phyloP scores from a whole-genome alignment of 148 eudicot species.

The Vaccinium macrocarpon region DNA sequence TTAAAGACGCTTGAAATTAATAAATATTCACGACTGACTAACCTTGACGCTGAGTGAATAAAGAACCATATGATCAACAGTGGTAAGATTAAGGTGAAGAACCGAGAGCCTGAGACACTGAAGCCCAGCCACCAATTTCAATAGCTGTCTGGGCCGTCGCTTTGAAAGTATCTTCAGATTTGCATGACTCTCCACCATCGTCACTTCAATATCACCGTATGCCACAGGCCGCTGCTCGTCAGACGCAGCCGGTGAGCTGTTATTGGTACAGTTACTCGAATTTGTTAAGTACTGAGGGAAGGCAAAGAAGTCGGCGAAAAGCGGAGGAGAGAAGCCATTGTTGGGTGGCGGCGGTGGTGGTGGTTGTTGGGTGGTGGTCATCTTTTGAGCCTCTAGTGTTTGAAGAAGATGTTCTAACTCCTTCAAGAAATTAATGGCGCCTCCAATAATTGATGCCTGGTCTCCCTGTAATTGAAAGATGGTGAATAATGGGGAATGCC shows the following conservation, averaged over 20 bases:
- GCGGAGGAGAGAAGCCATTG: not conserved
- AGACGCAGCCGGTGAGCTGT: not conserved
- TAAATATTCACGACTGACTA: not conserved
- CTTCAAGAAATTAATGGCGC: slow-evolving; percentile 86
- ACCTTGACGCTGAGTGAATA: slow-evolving; percentile 75
- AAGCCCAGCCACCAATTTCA: slow-evolving; percentile 51
- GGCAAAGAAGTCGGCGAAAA: slow-evolving; percentile 51
- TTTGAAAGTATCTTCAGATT: slow-evolving; percentile 56
- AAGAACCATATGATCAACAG: slow-evolving; percentile 48
- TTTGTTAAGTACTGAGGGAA: slow-evolving; percentile 61
- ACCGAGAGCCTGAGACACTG: slow-evolving; percentile 52
- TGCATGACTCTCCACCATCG: slow-evolving; percentile 69
- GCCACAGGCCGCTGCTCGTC: slow-evolving; percentile 12
- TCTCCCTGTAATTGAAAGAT: slow-evolving; percentile 49
- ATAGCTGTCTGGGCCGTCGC: slow-evolving; percentile 48
- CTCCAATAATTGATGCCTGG: slow-evolving; percentile 91
- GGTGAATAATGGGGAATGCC: not conserved
- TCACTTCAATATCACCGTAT: slow-evolving; percentile 64
- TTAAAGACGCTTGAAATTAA: not conserved
- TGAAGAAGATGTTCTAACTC: slow-evolving; percentile 77
- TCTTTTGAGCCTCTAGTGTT: slow-evolving; percentile 47
- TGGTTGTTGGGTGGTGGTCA: not conserved
- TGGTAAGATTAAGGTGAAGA: slow-evolving; percentile 72
- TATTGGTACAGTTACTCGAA: not conserved
- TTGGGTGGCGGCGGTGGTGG: not conserved